Base-by-base conservation (phyloP, 768 basidiomycete genomes). In the Boletus rubroflammeus region DNA sequence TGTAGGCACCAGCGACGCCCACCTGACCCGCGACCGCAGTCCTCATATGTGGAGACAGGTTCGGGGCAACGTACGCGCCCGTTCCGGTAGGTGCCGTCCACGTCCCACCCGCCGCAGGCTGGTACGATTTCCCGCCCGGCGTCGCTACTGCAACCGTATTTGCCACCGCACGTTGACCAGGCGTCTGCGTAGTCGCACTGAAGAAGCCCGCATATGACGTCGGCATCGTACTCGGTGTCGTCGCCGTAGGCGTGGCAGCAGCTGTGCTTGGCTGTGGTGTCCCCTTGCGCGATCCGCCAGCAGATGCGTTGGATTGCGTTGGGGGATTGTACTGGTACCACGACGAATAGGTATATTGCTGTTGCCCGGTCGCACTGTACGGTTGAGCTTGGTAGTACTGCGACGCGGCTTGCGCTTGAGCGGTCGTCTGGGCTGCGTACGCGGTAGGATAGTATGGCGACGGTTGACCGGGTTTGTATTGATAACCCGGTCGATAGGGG, bases 81-180 rank as follows among this genome's bases (percentile, higher is more conserved):
- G 67, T 13, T 21, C 60, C 67, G 13, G 63, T 54, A 8, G 75
- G 59, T 19, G 62, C 57, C 3, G 75, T 39, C 63, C 67, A 68
- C 2, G 61, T 39, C 23, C 56, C 66, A 21, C 59, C 61, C 2
- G 63, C 53, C 1, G 55, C n/a, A 13, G 71, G 65, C 19, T 69
- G 63, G 52, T 68, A 71, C n/a, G 71, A 46, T 40, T 75, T 74
- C 40, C 52, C 65, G 8, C 53, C 58, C 0, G 67, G 51, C 40
- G 57, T 61, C 23, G 64, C 51, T 39, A 64, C 59, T 23, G 78
- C 59, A 25, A 81, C 79, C 0, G 82, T 83, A 44, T 82, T 83
- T 10, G 81, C 81, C 6, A 83, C 81, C 3, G 78, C 81, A 5
- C 81, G 78, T 50, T 79, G 75, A 26, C 68, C 71, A 25, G 67